Evolutionary conservation across 352 stramenopile genomes (phyloP).

Genomic region (Globisporangium okanoganense): DNA sequence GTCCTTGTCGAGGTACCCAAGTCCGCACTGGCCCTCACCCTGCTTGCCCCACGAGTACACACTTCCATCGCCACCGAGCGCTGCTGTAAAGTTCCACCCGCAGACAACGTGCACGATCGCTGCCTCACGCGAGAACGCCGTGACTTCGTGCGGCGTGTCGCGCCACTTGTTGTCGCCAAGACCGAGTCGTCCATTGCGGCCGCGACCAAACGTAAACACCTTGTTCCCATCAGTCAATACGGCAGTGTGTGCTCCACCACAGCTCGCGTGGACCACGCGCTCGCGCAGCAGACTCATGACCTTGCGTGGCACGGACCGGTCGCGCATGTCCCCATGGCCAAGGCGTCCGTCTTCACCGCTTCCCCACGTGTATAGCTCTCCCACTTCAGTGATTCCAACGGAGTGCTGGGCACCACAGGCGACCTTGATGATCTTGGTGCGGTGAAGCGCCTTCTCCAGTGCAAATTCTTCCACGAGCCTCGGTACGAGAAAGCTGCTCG

Average conservation of each 20-base stretch:
- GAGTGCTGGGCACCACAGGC: constrained; percentile 78
- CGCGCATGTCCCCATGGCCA: constrained; percentile 78
- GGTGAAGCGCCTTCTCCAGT: constrained; percentile 73
- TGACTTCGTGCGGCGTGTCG: constrained; percentile 59
- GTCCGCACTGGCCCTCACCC: constrained; percentile 80
- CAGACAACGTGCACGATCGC: constrained; percentile 53
- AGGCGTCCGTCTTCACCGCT: constrained; percentile 78
- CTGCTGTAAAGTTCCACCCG: constrained; percentile 81
- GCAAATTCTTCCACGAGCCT: constrained; percentile 76
- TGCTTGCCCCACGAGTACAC: constrained; percentile 88
- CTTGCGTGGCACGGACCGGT: constrained; percentile 69
- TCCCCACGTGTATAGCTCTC: constrained; percentile 80
- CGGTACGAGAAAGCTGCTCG: constrained; percentile 41
- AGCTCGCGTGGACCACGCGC: constrained; percentile 64
- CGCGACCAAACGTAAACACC: constrained; percentile 73
- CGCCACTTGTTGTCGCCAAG: constrained; percentile 76
- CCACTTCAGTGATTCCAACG: constrained; percentile 57
- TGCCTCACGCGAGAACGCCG: constrained; percentile 32
- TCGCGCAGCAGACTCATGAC: constrained; percentile 75
- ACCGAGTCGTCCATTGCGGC: constrained; percentile 67
- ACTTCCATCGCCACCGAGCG: constrained; percentile 38
- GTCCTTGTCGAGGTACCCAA: constrained; percentile 79
- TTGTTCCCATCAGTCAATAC: constrained; percentile 55
- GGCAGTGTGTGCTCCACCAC: constrained; percentile 72
- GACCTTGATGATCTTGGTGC: constrained; percentile 52